Evolutionary conservation across 345 rosid genomes (phyloP).

Genomic region (Melastoma malabathricum): DNA sequence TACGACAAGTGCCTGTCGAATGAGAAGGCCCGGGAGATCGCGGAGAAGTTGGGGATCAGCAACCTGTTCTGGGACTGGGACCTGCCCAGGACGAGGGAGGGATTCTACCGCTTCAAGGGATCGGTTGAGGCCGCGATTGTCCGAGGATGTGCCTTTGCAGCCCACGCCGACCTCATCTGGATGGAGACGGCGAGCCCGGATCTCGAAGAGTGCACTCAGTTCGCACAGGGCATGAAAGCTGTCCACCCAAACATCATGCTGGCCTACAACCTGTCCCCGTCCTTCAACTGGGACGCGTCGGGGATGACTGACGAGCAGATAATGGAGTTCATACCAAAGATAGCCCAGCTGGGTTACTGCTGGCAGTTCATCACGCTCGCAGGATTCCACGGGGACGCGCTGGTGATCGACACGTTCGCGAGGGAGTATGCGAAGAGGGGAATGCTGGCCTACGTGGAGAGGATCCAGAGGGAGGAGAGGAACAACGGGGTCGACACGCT

Average conservation of each 20-base stretch:
- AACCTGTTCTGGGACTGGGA: conserved; percentile 99
- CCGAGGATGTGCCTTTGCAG: conserved; percentile 87
- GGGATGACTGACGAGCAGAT: conserved; percentile 77
- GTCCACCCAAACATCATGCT: conserved; percentile 65
- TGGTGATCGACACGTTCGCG: conserved; percentile 73
- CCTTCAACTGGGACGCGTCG: conserved; percentile 94
- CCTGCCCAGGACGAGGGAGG: conserved; percentile 88
- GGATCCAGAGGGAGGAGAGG: conserved; percentile 96
- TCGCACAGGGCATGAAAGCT: conserved; percentile 63
- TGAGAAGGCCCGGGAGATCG: conserved; percentile 58
- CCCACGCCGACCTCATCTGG: conserved; percentile 72
- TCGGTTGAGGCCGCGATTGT: conserved; percentile 72
- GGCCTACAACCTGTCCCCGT: conserved; percentile 89
- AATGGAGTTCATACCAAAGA: conserved; percentile 75
- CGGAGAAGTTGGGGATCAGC: conserved; percentile 51
- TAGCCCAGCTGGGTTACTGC: conserved; percentile 66
- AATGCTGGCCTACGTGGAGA: conserved; percentile 93
- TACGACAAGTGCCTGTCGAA: conserved; percentile 57
- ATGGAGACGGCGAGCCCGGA: conserved; percentile 93
- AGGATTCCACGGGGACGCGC: conserved; percentile 89
- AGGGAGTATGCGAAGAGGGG: conserved; percentile 73
- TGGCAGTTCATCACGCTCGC: conserved; percentile 98
- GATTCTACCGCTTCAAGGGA: conserved; percentile 86
- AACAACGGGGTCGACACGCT: conserved; percentile 85
- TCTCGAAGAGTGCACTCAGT: conserved; percentile 57